These are phyloP conservation scores for Colletotrichum gigasporum DNA, from an alignment of 2,329 filamentous ascomycete species.

Conservation along the genomic window DNA sequence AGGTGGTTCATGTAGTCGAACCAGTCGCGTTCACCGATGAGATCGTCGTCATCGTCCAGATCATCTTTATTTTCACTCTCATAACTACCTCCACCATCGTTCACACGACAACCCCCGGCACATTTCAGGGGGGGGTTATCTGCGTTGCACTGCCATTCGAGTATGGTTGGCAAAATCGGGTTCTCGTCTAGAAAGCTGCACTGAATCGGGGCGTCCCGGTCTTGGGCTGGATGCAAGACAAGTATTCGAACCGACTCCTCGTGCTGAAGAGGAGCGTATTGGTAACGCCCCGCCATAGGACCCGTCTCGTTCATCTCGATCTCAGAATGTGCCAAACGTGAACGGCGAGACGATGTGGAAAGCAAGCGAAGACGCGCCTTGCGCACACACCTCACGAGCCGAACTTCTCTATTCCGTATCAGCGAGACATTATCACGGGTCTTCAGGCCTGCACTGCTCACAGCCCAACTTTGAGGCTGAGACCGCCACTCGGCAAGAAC, in stretches of 20 bases:
- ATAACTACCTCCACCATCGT: neutral
- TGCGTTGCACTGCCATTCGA: neutral
- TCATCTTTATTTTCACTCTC: neutral
- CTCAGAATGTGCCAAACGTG: too few species aligned
- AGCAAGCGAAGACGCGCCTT: too few species aligned
- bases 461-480: neutral
- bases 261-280: neutral
- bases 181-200: neutral
- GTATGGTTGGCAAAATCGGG: neutral
- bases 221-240: neutral
- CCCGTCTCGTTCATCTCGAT: too few species aligned
- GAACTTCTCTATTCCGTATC: too few species aligned
- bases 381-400: too few species aligned
- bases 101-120: neutral
- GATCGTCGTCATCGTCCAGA: neutral
- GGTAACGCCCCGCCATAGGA: fast-evolving
- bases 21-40: neutral
- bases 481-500: neutral
- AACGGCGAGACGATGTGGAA: too few species aligned
- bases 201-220: neutral
- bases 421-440: too few species aligned
- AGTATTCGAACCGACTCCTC: neutral
- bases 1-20: neutral
- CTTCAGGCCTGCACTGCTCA: too few species aligned
- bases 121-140: neutral